Base-by-base conservation (phyloP, 352 stramenopile genomes). In the Phytophthora uliginosa region DNA sequence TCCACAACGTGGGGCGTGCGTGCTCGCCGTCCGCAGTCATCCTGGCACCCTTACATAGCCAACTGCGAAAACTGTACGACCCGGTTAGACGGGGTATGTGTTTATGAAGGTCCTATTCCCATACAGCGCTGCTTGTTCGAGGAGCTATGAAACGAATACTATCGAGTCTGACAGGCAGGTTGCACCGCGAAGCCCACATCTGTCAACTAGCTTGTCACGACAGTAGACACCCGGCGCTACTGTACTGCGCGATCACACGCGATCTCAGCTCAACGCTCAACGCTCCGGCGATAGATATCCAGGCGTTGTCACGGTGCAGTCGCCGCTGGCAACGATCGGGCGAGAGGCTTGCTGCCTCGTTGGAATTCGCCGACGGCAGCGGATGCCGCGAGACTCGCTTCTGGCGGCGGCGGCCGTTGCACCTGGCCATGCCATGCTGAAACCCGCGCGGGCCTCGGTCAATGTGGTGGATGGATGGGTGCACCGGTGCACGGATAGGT, bases 391-490 rank as follows among this genome's bases (percentile, higher is more conserved):
- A 40, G 24, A 22, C 42, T 9, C 24, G 18, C 2, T 17, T 17
- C n/a, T 52, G 31, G n/a, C 38, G 52, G 22, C 57, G 52, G 66
- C 48, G 62, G 55, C 28, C 61, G 69, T 72, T 52, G 64, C 40
- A 66, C 64, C 9, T 51, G 62, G 31, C 24, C 63, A 51, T 75
- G 61, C 47, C 54, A 69, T 53, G 48, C 42, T 20, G 34, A 17
- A 42, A 26, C 17, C 34, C 4, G 50, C 28, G 50, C 55, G 51
- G 54, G n/a, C 61, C 47, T 15, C 31, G 26, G 40, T 2, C 10
- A 66, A 38, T 7, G 33, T 38, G 61, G 54, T 20, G 56, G 42
- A 74, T 74, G 50, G 70, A 74, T 74, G 71, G 59, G 55, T 74
- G 36, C 65, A 67, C 34, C 15, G 20, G 66, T 71, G 66, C 66